Percentiles rank a stretch among this genome's conserved stretches.
phyloP scores from a whole-genome alignment of 2,329 filamentous ascomycete genomes.

The Neoascochyta sp. region DNA sequence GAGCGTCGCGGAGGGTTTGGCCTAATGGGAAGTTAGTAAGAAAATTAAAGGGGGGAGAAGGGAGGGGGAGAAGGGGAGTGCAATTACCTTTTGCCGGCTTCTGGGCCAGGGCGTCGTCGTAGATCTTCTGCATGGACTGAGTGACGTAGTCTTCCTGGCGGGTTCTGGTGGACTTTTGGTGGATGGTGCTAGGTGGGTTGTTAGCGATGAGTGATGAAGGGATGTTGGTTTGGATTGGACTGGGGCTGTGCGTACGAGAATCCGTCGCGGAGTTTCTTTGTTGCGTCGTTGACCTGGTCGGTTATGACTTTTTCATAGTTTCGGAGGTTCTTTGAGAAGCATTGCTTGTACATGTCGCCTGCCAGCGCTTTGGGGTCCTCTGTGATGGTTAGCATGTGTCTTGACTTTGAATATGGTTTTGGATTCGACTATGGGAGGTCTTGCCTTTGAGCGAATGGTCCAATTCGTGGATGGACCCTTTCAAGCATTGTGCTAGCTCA shows the following conservation, averaged over 20 bases:
- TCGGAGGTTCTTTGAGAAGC: conserved; percentile 5
- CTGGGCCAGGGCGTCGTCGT: conserved; percentile 7
- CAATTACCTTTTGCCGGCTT: too few relatives aligned
- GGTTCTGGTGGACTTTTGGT: conserved; percentile 1
- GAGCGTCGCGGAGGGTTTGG: background rate
- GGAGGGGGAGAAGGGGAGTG: too few relatives aligned
- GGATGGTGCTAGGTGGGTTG: conserved; percentile 1
- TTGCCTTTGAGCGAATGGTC: conserved; percentile 5
- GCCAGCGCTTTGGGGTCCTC: conserved; percentile 8
- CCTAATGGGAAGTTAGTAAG: too few relatives aligned
- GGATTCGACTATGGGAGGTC: too few relatives aligned
- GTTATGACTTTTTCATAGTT: conserved; percentile 1
- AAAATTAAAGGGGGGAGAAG: background rate
- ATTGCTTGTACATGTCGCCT: conserved; percentile 8
- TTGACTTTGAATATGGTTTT: background rate
- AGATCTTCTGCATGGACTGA: conserved; percentile 10
- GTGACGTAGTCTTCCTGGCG: conserved; percentile 8
- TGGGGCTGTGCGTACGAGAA: conserved; percentile 1
- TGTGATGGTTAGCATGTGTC: background rate
- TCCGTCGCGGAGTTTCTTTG: conserved; percentile 1
- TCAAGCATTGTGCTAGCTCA: conserved; percentile 3
- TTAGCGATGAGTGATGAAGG: background rate
- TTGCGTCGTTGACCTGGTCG: conserved; percentile 3
- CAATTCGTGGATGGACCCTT: conserved; percentile 1
- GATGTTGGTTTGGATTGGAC: background rate